A percentile compares a stretch with the other conserved stretches of the same genome.
Conservation (phyloP, 192 early-diverging fungal genomes). For the Rhizoclosmatium globosum region DNA sequence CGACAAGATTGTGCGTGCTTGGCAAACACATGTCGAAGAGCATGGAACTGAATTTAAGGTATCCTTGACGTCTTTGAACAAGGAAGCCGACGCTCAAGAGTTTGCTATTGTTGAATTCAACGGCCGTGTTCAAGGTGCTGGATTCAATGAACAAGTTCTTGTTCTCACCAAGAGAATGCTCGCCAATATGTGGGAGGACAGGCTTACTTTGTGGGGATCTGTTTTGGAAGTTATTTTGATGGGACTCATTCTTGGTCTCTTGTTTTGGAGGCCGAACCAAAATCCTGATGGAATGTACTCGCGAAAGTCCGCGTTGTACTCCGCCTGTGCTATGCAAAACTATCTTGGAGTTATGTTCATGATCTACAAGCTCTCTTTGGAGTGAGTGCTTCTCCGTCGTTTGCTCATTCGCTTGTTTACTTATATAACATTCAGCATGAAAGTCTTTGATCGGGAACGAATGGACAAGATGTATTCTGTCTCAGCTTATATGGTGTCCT, state of each 20-base stretch:
- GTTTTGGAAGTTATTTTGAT: conserved; percentile 50
- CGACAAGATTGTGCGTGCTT: conserved; percentile 37
- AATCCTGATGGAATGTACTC: conserved; percentile 47
- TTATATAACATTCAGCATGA: conserved; percentile 42
- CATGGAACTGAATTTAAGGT: background rate
- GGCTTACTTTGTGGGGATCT: conserved; percentile 52
- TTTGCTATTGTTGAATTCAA: conserved; percentile 29
- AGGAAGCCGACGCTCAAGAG: background rate
- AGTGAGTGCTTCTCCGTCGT: conserved; percentile 37
- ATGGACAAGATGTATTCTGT: conserved; percentile 59
- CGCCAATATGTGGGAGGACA: conserved; percentile 50
- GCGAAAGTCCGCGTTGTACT: conserved; percentile 46
- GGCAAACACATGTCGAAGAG: conserved; percentile 11
- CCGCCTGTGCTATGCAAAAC: conserved; percentile 42
- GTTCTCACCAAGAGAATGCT: conserved; percentile 42
- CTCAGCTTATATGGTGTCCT: conserved; percentile 51
- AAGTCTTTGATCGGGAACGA: conserved; percentile 59
- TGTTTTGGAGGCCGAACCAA: conserved; percentile 53
- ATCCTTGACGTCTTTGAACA: background rate
- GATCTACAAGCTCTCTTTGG: conserved; percentile 49
- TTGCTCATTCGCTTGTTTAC: background rate
- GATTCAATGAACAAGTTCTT: conserved; percentile 39
- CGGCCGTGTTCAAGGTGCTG: conserved; percentile 34
- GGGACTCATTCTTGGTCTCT: conserved; percentile 43
- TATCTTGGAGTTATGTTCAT: conserved; percentile 57